These are phyloP conservation scores for Vitis hybrid DNA, from an alignment of 177 flowering plant species.

Conservation along the genomic window DNA sequence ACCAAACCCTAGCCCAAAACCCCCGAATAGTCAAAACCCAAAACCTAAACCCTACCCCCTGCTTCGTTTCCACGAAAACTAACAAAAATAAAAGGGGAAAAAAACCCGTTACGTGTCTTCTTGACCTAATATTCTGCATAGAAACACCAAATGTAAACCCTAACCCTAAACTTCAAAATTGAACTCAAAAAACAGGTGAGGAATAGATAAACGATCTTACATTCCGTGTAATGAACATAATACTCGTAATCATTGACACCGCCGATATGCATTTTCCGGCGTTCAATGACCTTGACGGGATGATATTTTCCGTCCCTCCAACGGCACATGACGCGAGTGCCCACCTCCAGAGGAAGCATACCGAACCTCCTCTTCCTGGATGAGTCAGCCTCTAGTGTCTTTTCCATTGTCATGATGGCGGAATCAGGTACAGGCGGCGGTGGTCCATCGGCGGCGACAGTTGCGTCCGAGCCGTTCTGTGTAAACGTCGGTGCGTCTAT, in stretches of 20 bases:
- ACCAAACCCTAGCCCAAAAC: constrained; percentile 2
- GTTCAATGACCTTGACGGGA: constrained; percentile 93
- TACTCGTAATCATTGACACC: constrained; percentile 78
- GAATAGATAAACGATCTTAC: constrained; percentile 37
- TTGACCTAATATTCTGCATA: not conserved
- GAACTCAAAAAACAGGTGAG: not conserved
- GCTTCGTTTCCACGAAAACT: not conserved
- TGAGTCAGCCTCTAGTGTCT: constrained; percentile 22
- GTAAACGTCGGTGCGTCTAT: constrained; percentile 33
- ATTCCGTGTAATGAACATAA: constrained; percentile 95
- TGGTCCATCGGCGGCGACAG: constrained; percentile 20
- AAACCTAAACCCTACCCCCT: constrained; percentile 17
- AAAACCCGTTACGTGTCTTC: not conserved
- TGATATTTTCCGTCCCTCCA: constrained; percentile 91
- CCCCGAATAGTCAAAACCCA: not conserved
- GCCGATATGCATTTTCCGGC: constrained; percentile 46
- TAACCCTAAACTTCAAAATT: constrained; percentile 5
- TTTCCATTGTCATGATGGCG: not conserved
- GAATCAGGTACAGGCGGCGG: not conserved
- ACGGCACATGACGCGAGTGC: constrained; percentile 89
- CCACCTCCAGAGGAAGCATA: constrained; percentile 76
- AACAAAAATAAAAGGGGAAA: not conserved
- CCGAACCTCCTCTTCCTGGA: constrained; percentile 44
- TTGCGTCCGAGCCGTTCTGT: constrained; percentile 31
- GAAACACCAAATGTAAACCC: constrained; percentile 8